Percentiles rank a stretch among this genome's conserved stretches.
Conservation (phyloP, 164 flowering plant genomes). For the Magnolia sinica region DNA sequence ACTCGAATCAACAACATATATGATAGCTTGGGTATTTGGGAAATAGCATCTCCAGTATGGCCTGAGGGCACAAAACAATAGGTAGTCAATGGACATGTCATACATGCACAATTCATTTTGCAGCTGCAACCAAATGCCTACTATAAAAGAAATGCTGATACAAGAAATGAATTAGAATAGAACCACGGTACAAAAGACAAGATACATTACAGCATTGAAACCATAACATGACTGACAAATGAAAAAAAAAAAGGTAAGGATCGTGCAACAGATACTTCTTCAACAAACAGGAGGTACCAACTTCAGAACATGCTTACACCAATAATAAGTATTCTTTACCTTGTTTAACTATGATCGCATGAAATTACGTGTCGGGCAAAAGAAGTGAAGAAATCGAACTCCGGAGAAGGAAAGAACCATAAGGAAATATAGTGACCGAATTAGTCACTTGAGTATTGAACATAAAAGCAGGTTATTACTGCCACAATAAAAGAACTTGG, state of each 20-base stretch:
- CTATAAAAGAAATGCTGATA: neutral
- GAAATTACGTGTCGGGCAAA: neutral
- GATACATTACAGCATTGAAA: neutral
- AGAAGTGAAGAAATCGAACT: too few relatives aligned
- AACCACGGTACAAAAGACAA: neutral
- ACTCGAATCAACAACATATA: constrained; percentile 97
- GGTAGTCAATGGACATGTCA: neutral
- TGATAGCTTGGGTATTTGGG: constrained; percentile 94
- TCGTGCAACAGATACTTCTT: neutral
- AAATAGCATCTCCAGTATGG: constrained; percentile 99
- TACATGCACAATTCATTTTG: neutral
- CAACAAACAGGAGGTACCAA: neutral
- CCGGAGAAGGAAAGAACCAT: neutral
- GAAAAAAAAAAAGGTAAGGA: neutral
- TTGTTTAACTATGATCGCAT: too few relatives aligned
- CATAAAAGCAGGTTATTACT: neutral
- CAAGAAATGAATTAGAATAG: neutral
- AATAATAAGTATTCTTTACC: neutral
- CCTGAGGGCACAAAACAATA: constrained; percentile 36
- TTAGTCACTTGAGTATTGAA: too few relatives aligned
- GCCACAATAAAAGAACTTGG: neutral
- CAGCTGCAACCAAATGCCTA: neutral
- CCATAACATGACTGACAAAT: neutral
- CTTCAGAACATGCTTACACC: neutral
- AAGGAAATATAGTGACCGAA: neutral